Conservation (phyloP, 495 filamentous ascomycete genomes). For the Aspergillus homomorphus region DNA sequence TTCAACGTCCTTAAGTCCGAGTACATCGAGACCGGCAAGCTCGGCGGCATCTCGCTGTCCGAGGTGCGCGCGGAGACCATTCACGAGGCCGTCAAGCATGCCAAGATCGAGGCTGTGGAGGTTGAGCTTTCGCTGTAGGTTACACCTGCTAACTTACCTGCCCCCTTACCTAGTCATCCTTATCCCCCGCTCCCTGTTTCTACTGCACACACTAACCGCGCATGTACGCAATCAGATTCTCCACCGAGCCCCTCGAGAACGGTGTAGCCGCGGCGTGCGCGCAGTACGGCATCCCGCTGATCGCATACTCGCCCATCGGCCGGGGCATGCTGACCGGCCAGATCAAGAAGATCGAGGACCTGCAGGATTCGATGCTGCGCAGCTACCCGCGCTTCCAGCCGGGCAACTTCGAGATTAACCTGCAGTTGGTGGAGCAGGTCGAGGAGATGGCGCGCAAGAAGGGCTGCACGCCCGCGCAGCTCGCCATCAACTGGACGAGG, state of each 20-base stretch:
- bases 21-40: conserved; percentile 47
- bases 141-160: not conserved
- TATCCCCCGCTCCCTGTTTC: not conserved
- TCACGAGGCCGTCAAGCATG: conserved; percentile 55
- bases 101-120: conserved; percentile 61
- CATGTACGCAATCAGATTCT: conserved; percentile 16
- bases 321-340: conserved; percentile 50
- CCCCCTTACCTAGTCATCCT: not conserved
- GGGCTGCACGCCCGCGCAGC: conserved; percentile 62
- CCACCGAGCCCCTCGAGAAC: conserved; percentile 58
- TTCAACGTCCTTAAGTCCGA: conserved; percentile 36
- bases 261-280: conserved; percentile 63
- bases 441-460: conserved; percentile 60
- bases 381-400: conserved; percentile 58
- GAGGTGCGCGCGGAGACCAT: conserved; percentile 65
- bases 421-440: conserved; percentile 59
- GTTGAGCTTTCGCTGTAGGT: conserved; percentile 50
- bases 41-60: conserved; percentile 55
- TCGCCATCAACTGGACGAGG: conserved; percentile 65
- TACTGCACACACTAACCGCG: not conserved
- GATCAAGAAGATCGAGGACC: conserved; percentile 9
- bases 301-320: conserved; percentile 57
- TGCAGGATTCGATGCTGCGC: conserved; percentile 3
- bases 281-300: conserved; percentile 58
- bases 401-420: conserved; percentile 63